Evolutionary conservation across 371 early-diverging fungal species (phyloP).

Genomic region (Mucor saturninus): DNA sequence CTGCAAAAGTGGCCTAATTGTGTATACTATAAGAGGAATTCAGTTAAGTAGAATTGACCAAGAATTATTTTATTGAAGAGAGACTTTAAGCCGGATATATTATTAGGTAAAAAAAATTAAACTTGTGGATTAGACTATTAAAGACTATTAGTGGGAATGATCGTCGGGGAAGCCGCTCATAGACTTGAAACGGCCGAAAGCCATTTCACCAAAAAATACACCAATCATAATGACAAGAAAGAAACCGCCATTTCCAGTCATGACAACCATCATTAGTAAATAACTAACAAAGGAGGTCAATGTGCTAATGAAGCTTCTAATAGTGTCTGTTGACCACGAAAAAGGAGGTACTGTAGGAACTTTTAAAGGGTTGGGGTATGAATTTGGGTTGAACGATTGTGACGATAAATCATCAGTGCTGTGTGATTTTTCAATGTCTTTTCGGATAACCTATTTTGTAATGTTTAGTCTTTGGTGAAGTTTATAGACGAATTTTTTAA

Average conservation of each 20-base stretch:
- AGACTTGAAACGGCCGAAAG: slow-evolving; percentile 60
- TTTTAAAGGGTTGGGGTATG: slow-evolving; percentile 25
- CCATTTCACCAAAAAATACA: slow-evolving; percentile 69
- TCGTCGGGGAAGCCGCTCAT: slow-evolving; percentile 33
- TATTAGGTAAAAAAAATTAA: not conserved
- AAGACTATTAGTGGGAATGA: slow-evolving; percentile 35
- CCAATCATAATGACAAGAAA: slow-evolving; percentile 69
- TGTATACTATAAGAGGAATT: not conserved
- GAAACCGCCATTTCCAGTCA: slow-evolving; percentile 82
- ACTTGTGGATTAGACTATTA: not conserved
- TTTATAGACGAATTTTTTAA: not conserved
- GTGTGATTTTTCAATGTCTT: slow-evolving; percentile 77
- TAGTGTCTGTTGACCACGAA: slow-evolving; percentile 55
- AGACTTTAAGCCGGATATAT: not conserved
- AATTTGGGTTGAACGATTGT: slow-evolving; percentile 68
- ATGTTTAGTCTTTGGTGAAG: not conserved
- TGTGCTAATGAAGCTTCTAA: slow-evolving; percentile 55
- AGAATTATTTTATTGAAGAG: not conserved
- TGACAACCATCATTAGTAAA: slow-evolving; percentile 79
- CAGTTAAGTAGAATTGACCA: not conserved
- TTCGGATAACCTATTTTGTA: slow-evolving; percentile 10
- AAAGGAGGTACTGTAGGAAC: slow-evolving; percentile 56
- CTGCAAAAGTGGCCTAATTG: no score
- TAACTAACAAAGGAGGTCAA: slow-evolving; percentile 62
- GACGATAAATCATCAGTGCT: slow-evolving; percentile 95